These are phyloP conservation scores for Fusarium sp. DNA, from an alignment of 2,329 filamentous ascomycete species.

Conservation along the genomic window DNA sequence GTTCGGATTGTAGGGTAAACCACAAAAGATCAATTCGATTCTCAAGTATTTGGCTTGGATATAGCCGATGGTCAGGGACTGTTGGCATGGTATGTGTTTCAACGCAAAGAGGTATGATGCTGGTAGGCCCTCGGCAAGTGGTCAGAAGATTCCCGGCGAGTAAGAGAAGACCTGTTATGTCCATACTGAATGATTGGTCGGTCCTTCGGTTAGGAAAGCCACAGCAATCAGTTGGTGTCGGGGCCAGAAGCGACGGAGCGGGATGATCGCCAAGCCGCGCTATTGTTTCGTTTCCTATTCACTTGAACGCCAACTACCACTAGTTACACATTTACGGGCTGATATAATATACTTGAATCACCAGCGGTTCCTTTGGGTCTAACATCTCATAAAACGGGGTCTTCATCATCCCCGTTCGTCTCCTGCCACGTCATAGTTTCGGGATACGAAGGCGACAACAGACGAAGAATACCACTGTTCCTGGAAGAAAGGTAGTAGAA, in stretches of 20 bases:
- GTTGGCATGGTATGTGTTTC: rapidly evolving
- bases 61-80: rapidly evolving
- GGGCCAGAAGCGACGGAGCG: neutral
- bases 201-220: too few species aligned
- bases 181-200: rapidly evolving
- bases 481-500: rapidly evolving
- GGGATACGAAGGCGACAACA: too few species aligned
- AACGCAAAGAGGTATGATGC: too few species aligned
- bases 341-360: rapidly evolving
- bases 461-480: rapidly evolving
- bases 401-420: rapidly evolving
- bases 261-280: neutral
- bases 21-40: too few species aligned
- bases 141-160: rapidly evolving
- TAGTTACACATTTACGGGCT: rapidly evolving
- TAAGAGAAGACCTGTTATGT: rapidly evolving
- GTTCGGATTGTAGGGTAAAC: too few species aligned
- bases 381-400: neutral
- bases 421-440: neutral
- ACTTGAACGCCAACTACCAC: neutral
- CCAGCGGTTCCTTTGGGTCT: neutral
- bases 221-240: rapidly evolving
- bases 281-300: neutral
- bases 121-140: rapidly evolving
- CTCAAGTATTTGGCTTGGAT: too few species aligned